These are phyloP conservation scores for Gautieria morchelliformis DNA, from an alignment of 768 basidiomycete genomes.

Conservation along the genomic window DNA sequence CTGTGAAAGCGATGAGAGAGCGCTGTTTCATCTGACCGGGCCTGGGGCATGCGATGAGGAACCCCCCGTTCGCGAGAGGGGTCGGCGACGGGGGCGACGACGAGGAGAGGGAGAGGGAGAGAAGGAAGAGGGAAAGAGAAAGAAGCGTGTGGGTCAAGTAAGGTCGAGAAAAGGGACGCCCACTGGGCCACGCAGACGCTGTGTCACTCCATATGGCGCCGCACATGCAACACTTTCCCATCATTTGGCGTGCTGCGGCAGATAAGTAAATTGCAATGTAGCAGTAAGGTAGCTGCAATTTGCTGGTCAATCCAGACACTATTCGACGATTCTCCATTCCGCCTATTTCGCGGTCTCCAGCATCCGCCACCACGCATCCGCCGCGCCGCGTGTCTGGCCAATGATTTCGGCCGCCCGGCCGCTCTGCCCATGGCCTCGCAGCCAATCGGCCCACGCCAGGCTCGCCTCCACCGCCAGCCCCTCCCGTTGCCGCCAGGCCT, in stretches of 20 bases:
- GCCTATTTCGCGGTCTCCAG: no score
- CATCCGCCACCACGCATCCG: not conserved
- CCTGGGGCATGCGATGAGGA: not conserved
- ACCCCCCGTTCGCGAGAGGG: not conserved
- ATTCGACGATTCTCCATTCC: not conserved
- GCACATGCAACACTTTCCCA: not conserved
- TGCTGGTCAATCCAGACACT: no score
- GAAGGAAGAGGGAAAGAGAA: not conserved
- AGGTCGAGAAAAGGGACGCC: conserved; percentile 2
- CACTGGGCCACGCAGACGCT: not conserved
- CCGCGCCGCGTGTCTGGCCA: conserved; percentile 8
- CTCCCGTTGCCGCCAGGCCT: conserved; percentile 29
- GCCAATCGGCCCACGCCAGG: conserved; percentile 39
- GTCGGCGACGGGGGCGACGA: conserved; percentile 10
- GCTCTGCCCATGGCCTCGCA: conserved; percentile 20
- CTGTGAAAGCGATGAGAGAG: no score
- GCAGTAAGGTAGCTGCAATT: no score
- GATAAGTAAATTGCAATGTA: not conserved
- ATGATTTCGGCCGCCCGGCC: conserved; percentile 1
- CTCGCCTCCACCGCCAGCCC: conserved; percentile 29
- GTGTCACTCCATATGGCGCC: conserved; percentile 9
- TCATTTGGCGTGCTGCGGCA: not conserved
- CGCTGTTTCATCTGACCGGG: no score
- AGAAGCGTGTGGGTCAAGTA: not conserved
- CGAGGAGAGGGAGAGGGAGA: conserved; percentile 9